Base-by-base conservation (phyloP, 768 basidiomycete genomes). In the Trametes coccinea region DNA sequence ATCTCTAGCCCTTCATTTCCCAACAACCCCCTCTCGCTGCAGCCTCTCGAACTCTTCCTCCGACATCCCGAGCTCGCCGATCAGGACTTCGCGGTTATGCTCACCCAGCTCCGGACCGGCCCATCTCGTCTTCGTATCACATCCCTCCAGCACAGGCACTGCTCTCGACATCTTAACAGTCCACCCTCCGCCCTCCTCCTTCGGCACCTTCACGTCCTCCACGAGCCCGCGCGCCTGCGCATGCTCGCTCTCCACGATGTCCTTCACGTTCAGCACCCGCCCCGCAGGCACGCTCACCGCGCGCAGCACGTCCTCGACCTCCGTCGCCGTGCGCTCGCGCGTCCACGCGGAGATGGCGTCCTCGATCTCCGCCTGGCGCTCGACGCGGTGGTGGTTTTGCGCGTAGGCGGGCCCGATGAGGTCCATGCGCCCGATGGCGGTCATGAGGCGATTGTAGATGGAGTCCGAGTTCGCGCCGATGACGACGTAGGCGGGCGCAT, bases 381-480 rank as follows among this genome's bases (percentile, higher is more conserved):
- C 70, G 45, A 81, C 79, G 16, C 80, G 80, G 46, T 77, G 73
- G 30, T 74, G 73, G 59, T 80, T 80, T 2, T 76, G 76, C 17
- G 73, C 75, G 64, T 82, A 87, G 9, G 69, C 63, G 5, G 85
- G 78, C 0, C 86, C 85, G 3, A 77, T 78, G 61, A 89, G 81
- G 72, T 89, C 88, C 1, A 78, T 65, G 2, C 87, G 83, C 11
- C 75, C 79, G 63, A 89, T 83, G 51, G 78, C 78, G 40, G 72
- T 71, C 88, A 90, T 90, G 61, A 89, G 76, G 4, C 85, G 83
- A 60, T 75, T 80, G 76, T 89, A 90, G 69, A 90, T 80, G 2
- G 84, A 79, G 70, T 89, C 88, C 0, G 85, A 86, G 65, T 90
- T 90, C 30, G 85, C 87, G 40, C 87, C 88, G 65, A 90, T 88